Evolutionary conservation across 208 protist species (phyloP).

Genomic region (Leishmania guyanensis): DNA sequence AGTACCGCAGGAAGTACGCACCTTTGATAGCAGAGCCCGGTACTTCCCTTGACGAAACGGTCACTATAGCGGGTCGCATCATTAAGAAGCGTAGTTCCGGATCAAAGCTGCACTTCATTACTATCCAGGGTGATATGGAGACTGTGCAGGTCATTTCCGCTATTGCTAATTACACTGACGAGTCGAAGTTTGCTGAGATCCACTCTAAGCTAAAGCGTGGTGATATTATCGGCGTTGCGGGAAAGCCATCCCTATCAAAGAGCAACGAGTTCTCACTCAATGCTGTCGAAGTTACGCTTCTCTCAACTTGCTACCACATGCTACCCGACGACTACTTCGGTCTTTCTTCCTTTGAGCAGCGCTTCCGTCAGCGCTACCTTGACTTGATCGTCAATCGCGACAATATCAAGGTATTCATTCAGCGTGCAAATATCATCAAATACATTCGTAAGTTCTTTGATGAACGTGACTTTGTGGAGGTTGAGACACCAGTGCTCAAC

Average conservation of each 20-base stretch:
- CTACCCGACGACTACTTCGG: conserved; percentile 96
- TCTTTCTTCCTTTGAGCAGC: conserved; percentile 95
- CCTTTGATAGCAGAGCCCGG: conserved; percentile 58
- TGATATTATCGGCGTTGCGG: conserved; percentile 98
- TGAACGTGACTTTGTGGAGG: conserved; percentile 95
- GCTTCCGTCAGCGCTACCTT: conserved; percentile 98
- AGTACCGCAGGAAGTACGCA: conserved; percentile 86
- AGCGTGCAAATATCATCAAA: conserved; percentile 95
- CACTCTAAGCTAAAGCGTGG: conserved; percentile 94
- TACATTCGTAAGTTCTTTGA: conserved; percentile 98
- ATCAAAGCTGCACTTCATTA: conserved; percentile 97
- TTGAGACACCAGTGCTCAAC: conserved; percentile 99
- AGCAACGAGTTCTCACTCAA: conserved; percentile 91
- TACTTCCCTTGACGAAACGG: conserved; percentile 48
- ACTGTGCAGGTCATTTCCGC: conserved; percentile 95
- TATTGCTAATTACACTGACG: conserved; percentile 57
- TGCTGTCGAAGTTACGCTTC: conserved; percentile 83
- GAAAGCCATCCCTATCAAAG: conserved; percentile 90
- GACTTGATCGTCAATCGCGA: conserved; percentile 99
- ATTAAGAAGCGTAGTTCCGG: conserved; percentile 82
- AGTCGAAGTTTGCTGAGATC: conserved; percentile 84
- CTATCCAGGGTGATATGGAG: conserved; percentile 93
- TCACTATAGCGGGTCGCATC: conserved; percentile 91
- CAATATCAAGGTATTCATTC: conserved; percentile 95
- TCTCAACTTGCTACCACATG: conserved; percentile 99